Conservation (phyloP, 1,284 basidiomycete genomes). For the Fistulinella cinereoalba region DNA sequence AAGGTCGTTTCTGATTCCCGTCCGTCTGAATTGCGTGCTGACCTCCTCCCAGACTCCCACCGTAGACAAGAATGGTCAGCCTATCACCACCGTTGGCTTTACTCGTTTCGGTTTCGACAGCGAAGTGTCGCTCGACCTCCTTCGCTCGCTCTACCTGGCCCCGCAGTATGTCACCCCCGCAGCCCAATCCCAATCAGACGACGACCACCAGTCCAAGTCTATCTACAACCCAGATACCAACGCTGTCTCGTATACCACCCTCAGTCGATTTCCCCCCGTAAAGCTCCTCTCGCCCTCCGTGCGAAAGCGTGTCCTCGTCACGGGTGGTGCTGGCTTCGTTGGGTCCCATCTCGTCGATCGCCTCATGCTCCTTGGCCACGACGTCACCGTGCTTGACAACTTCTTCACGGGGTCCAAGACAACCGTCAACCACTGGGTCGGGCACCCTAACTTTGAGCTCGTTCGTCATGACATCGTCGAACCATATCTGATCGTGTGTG, state of each 20-base stretch:
- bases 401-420: constrained; percentile 98
- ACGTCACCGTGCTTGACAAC: constrained; percentile 96
- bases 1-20: not conserved
- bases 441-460: constrained; percentile 98
- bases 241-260: constrained; percentile 87
- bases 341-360: constrained; percentile 97
- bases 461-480: constrained; percentile 96
- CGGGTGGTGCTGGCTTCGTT: constrained; percentile 96
- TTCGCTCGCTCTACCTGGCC: constrained; percentile 84
- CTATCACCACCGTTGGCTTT: constrained; percentile 77
- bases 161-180: constrained; percentile 67
- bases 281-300: constrained; percentile 74
- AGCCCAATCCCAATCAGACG: constrained; percentile 36
- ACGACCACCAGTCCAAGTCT: constrained; percentile 76
- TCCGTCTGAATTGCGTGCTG: not conserved
- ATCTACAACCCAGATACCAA: constrained; percentile 76
- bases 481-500: constrained; percentile 96
- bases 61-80: constrained; percentile 71
- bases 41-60: constrained; percentile 47
- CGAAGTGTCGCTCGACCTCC: constrained; percentile 71
- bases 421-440: constrained; percentile 91
- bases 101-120: constrained; percentile 86
- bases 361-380: constrained; percentile 95
- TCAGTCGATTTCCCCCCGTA: constrained; percentile 89
- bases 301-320: constrained; percentile 90